Percentiles rank a stretch among this genome's conserved stretches.
Evolutionary conservation across 768 basidiomycete genomes (phyloP).

Genomic region (Serendipita sp.): DNA sequence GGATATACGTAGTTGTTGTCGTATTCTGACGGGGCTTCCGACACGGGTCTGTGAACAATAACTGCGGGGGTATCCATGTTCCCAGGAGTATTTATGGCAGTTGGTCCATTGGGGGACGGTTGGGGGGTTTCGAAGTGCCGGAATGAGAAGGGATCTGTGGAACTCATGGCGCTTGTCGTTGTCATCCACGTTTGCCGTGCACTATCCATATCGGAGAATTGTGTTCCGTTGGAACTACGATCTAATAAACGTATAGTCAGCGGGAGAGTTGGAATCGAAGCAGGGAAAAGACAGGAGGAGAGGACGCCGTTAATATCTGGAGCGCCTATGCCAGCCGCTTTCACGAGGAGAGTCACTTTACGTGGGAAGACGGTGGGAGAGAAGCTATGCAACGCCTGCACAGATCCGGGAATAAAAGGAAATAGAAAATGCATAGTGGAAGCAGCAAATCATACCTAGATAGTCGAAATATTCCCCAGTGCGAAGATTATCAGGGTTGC

Average conservation of each 20-base stretch:
- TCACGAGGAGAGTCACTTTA: too few relatives aligned
- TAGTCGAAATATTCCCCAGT: neutral
- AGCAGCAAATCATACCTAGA: neutral
- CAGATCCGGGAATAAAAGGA: neutral
- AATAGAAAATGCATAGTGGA: neutral
- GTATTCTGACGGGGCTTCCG: neutral
- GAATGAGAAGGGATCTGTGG: constrained; percentile 13
- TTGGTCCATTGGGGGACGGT: constrained; percentile 21
- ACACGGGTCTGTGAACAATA: neutral
- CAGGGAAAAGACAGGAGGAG: neutral
- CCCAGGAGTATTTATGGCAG: neutral
- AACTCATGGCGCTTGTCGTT: neutral
- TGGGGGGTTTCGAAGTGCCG: constrained; percentile 14
- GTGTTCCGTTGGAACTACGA: neutral
- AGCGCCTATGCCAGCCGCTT: too few relatives aligned
- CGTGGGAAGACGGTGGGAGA: too few relatives aligned
- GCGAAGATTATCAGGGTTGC: too few relatives aligned
- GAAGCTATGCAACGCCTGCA: too few relatives aligned
- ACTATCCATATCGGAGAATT: constrained; percentile 2
- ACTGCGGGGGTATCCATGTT: neutral
- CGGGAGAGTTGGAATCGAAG: neutral
- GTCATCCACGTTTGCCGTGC: constrained; percentile 9
- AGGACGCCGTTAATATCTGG: neutral
- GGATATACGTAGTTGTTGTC: neutral
- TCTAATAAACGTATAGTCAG: neutral